These are phyloP conservation scores for Podospora bellae-mahoneyi DNA, from an alignment of 495 filamentous ascomycete genomes.

Conservation along the genomic window DNA sequence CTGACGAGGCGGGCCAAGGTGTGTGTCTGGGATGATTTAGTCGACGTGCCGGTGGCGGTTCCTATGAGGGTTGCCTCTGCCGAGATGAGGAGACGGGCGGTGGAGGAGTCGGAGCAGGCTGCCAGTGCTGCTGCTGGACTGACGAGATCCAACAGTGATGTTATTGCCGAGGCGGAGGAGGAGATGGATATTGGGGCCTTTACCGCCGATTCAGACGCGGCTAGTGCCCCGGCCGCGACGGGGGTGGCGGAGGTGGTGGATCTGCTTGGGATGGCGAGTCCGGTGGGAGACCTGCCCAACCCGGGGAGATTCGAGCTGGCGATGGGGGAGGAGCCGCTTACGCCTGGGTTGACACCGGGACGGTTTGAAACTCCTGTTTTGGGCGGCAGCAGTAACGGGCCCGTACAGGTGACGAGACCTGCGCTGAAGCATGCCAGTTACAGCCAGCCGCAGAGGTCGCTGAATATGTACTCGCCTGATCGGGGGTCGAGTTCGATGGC, in stretches of 20 bases:
- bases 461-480: slow-evolving; percentile 45
- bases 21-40: slow-evolving; percentile 96
- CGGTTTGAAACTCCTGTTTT: background rate
- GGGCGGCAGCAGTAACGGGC: background rate
- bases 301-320: slow-evolving; percentile 82
- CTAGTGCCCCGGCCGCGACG: slow-evolving; percentile 44
- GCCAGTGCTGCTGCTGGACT: background rate
- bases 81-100: slow-evolving; percentile 62
- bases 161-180: slow-evolving; percentile 16
- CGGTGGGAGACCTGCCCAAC: slow-evolving; percentile 66
- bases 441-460: slow-evolving; percentile 31
- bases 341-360: background rate
- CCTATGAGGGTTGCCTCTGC: slow-evolving; percentile 80
- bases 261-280: slow-evolving; percentile 63
- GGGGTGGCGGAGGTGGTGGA: slow-evolving; percentile 45
- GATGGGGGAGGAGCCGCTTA: slow-evolving; percentile 15
- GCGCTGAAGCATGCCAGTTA: slow-evolving; percentile 22
- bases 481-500: slow-evolving; percentile 23
- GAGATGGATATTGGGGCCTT: slow-evolving; percentile 28
- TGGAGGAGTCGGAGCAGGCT: slow-evolving; percentile 19
- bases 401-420: background rate
- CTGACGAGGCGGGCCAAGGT: slow-evolving; percentile 85
- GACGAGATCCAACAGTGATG: slow-evolving; percentile 10
- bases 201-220: slow-evolving; percentile 26
- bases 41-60: slow-evolving; percentile 90